Evolutionary conservation across 2,329 filamentous ascomycete genomes (phyloP).

Genomic region (Colletotrichum chrysophilum): DNA sequence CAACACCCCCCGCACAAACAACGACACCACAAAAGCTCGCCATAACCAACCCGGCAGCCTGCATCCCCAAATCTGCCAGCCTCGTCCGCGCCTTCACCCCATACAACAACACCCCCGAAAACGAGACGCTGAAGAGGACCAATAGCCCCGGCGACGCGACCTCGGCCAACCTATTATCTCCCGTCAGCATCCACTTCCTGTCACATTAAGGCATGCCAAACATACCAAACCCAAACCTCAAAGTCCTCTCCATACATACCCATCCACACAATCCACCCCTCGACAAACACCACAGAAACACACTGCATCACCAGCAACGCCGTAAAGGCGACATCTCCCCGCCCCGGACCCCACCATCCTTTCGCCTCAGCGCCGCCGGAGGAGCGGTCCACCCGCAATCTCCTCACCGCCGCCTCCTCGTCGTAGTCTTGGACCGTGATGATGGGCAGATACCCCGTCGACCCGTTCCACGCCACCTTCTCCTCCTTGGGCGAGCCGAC

Average conservation of each 20-base stretch:
- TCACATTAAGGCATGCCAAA: not conserved
- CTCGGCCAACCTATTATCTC: not conserved
- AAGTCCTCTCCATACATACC: slow-evolving; percentile 26
- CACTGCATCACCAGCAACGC: slow-evolving; percentile 32
- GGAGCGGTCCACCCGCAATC: not conserved
- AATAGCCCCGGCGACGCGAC: slow-evolving; percentile 39
- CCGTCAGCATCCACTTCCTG: not conserved
- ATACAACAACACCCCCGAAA: slow-evolving; percentile 52
- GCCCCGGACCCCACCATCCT: not conserved
- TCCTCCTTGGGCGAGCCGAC: not conserved
- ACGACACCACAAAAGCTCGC: slow-evolving; percentile 1
- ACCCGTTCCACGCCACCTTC: slow-evolving; percentile 1
- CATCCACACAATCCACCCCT: slow-evolving; percentile 31
- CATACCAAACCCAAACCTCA: slow-evolving; percentile 30
- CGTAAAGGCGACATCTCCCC: slow-evolving; percentile 27
- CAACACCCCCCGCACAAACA: not conserved
- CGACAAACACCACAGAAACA: slow-evolving; percentile 26
- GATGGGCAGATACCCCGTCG: not conserved
- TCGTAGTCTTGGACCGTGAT: slow-evolving; percentile 1
- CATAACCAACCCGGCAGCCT: not conserved
- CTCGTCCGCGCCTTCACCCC: not conserved
- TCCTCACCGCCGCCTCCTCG: not conserved
- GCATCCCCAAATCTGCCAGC: slow-evolving; percentile 6
- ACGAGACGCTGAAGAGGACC: slow-evolving; percentile 83
- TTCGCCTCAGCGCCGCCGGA: not conserved